Conservation (phyloP, 495 filamentous ascomycete genomes). For the Talaromyces wortmannii region DNA sequence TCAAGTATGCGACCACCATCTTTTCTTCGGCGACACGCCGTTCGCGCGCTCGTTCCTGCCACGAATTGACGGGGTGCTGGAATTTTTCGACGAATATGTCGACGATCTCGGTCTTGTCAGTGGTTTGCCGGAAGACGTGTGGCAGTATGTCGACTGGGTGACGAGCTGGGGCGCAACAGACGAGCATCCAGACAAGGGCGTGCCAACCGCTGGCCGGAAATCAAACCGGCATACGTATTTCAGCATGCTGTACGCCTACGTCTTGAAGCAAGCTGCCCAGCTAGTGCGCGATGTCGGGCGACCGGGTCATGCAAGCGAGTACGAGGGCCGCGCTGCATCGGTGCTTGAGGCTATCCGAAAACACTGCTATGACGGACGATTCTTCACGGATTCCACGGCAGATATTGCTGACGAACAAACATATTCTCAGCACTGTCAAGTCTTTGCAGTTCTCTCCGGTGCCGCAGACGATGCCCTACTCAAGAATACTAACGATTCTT, state of each 20-base stretch:
- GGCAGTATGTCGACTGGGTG: conserved; percentile 37
- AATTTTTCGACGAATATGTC: conserved; percentile 24
- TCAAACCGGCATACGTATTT: conserved; percentile 26
- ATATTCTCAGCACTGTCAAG: conserved; percentile 28
- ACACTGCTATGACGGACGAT: conserved; percentile 27
- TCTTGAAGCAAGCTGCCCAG: conserved; percentile 16
- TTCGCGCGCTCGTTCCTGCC: conserved; percentile 22
- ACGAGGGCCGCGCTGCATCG: conserved; percentile 16
- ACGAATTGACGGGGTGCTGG: conserved; percentile 27
- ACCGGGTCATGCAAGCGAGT: conserved; percentile 23
- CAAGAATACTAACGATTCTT: neutral
- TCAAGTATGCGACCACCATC: conserved; percentile 26
- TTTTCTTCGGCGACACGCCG: conserved; percentile 23
- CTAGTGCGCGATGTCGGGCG: conserved; percentile 21
- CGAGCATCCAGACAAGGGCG: conserved; percentile 27
- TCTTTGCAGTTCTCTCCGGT: conserved; percentile 27
- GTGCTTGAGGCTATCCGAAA: conserved; percentile 14
- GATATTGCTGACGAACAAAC: conserved; percentile 15
- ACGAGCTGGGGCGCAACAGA: conserved; percentile 27
- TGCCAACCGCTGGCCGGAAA: conserved; percentile 20
- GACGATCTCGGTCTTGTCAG: conserved; percentile 24
- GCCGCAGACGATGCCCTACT: conserved; percentile 3
- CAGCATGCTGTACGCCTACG: conserved; percentile 30
- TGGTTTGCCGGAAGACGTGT: conserved; percentile 16
- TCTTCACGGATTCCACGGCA: conserved; percentile 23